Evolutionary conservation across 768 basidiomycete genomes (phyloP).

Genomic region (Suillus fuscotomentosus): DNA sequence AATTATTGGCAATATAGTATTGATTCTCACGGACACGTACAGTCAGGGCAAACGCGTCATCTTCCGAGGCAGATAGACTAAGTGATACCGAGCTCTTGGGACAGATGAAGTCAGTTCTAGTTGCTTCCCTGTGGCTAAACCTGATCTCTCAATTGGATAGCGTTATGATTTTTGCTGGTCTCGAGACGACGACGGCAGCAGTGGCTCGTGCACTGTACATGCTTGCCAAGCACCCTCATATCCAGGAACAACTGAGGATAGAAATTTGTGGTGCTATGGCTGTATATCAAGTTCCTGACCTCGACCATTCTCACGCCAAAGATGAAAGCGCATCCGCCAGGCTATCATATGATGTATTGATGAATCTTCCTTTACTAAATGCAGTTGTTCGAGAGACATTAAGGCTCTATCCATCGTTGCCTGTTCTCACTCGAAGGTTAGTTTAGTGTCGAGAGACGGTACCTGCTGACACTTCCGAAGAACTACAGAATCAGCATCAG

Average conservation of each 20-base stretch:
- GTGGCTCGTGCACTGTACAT: conserved; percentile 35
- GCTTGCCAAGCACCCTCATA: conserved; percentile 34
- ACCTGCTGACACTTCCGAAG: conserved; percentile 17
- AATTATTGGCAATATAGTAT: not conserved
- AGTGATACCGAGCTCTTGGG: conserved; percentile 24
- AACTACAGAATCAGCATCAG: conserved; percentile 35
- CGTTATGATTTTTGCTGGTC: conserved; percentile 40
- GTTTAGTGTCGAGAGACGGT: conserved; percentile 18
- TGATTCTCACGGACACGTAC: not conserved
- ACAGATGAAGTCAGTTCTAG: conserved; percentile 25
- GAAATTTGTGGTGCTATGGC: conserved; percentile 30
- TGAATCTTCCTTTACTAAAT: conserved; percentile 36
- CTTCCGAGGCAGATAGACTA: conserved; percentile 19
- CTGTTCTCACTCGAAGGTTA: conserved; percentile 38
- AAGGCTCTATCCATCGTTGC: conserved; percentile 41
- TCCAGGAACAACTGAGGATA: conserved; percentile 37
- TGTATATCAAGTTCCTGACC: not conserved
- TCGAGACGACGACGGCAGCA: conserved; percentile 44
- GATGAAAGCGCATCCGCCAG: conserved; percentile 22
- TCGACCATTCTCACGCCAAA: conserved; percentile 12
- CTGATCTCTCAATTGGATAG: conserved; percentile 8
- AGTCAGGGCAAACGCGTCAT: conserved; percentile 24
- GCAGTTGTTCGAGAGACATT: conserved; percentile 41
- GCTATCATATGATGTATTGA: conserved; percentile 39
- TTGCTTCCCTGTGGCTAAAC: not conserved